These are phyloP conservation scores for Cephaloascus albidus DNA, from an alignment of 805 yeast genomes.

Conservation along the genomic window DNA sequence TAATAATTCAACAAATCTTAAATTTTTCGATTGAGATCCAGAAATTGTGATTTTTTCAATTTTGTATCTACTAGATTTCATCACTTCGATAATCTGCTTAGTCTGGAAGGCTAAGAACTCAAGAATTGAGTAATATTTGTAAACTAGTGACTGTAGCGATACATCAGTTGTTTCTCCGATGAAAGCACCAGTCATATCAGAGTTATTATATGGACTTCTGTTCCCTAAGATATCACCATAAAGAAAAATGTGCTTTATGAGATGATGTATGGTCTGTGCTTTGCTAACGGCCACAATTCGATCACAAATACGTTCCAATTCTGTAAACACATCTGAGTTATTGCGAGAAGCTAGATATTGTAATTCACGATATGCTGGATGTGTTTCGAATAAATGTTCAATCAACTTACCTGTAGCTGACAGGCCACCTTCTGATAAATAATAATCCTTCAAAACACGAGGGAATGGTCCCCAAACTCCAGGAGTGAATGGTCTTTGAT, in stretches of 20 bases:
- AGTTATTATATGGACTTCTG: conserved; percentile 46
- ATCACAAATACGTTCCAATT: conserved; percentile 11
- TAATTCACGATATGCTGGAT: conserved; percentile 17
- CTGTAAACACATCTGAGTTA: conserved; percentile 6
- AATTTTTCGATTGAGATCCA: conserved; percentile 47
- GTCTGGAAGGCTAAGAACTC: conserved; percentile 48
- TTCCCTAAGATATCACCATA: conserved; percentile 54
- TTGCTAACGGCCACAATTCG: conserved; percentile 5
- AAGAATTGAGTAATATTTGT: conserved; percentile 33
- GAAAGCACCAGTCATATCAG: conserved; percentile 35
- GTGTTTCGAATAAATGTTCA: conserved; percentile 35
- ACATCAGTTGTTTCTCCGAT: conserved; percentile 36
- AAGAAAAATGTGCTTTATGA: conserved; percentile 26
- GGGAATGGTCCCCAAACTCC: conserved; percentile 60
- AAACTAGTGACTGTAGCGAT: conserved; percentile 20
- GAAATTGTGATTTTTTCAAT: conserved; percentile 27
- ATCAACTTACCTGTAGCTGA: conserved; percentile 49
- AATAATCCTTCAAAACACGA: conserved; percentile 17
- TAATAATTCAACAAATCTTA: conserved; percentile 23
- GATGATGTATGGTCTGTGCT: conserved; percentile 8
- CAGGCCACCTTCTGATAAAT: conserved; percentile 46
- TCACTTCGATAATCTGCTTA: conserved; percentile 23
- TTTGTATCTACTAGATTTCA: conserved; percentile 9
- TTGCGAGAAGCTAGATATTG: conserved; percentile 1
- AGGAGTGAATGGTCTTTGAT: conserved; percentile 9